phyloP scores from a whole-genome alignment of 495 filamentous ascomycete species.

The Penicillium chermesinum region DNA sequence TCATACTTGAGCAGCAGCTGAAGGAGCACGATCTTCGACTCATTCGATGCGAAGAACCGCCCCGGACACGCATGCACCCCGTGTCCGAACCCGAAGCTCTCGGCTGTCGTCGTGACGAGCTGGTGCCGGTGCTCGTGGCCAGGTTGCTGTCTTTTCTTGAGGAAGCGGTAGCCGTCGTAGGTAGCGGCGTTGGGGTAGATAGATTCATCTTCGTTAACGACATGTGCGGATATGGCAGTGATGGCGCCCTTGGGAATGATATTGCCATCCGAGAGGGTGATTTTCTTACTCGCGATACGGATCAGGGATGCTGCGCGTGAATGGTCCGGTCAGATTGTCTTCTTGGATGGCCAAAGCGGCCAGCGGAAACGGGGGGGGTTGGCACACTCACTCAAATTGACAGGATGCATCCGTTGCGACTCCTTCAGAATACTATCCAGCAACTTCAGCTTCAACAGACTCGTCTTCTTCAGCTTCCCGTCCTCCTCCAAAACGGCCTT shows the following conservation, averaged over 20 bases:
- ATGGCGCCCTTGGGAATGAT: slow-evolving; percentile 30
- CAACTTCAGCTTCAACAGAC: slow-evolving; percentile 44
- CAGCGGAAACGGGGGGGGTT: not conserved
- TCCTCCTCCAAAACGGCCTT: slow-evolving; percentile 28
- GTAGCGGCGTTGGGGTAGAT: slow-evolving; percentile 38
- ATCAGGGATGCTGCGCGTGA: slow-evolving; percentile 43
- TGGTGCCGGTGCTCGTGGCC: slow-evolving; percentile 41
- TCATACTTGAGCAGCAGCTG: slow-evolving; percentile 54
- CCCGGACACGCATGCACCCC: slow-evolving; percentile 53
- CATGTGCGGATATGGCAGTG: slow-evolving; percentile 31
- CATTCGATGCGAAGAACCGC: slow-evolving; percentile 47
- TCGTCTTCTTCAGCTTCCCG: slow-evolving; percentile 42
- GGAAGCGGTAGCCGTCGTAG: slow-evolving; percentile 47
- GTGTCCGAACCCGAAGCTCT: slow-evolving; percentile 44
- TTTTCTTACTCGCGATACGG: slow-evolving; percentile 30
- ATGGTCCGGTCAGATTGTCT: no score
- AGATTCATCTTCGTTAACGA: slow-evolving; percentile 30
- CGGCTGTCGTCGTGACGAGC: slow-evolving; percentile 40
- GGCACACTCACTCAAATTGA: slow-evolving; percentile 30
- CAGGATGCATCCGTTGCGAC: slow-evolving; percentile 28
- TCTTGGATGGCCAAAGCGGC: not conserved
- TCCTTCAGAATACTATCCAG: slow-evolving; percentile 45
- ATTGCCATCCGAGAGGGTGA: slow-evolving; percentile 32
- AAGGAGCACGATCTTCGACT: slow-evolving; percentile 41
- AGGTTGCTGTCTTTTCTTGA: slow-evolving; percentile 35